Base-by-base conservation (phyloP, 192 early-diverging fungal genomes). In the Anaeromyces robustus region DNA sequence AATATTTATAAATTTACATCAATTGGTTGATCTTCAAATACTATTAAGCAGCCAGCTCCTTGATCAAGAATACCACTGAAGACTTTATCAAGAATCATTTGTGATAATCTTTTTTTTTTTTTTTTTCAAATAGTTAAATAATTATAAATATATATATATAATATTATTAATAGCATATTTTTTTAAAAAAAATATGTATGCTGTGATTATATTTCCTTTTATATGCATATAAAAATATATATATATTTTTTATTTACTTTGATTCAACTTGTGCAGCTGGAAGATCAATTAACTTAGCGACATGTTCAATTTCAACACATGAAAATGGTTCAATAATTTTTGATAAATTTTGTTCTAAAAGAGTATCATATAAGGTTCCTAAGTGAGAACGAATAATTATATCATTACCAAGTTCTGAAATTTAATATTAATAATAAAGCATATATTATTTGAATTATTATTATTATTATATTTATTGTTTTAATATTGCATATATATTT, bases 1-100 rank as follows among this genome's bases (percentile, higher is more conserved):
- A 5, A 29, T 37, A 30, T 5, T 37, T 7, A 2, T 17, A 31
- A 28, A 89, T 90, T 87, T 84, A 94, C 93, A 86, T 98, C 96
- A 80, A 89, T 88, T 82, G 89, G 89, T 37, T 90, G 88, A 77
- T 96, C 95, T 32, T 98, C 96, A 89, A 97, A 98, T 5, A 99
- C 92, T 79, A 96, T 92, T 84, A 99, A 84, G 81, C 94, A 96
- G 30, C 97, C 97, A 29, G 94, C 95, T 39, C 96, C 97, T 88
- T 99, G 98, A 84, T 99, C 98, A 78, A 99, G 87, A 81, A 99
- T 96, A 41, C 97, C 98, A 81, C 90, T 86, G 84, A 99, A 94
- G 1, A 94, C 94, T 86, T 97, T 94, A 87, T 99, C 98, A 83
- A 99, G 89, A 82, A 99, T 99, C 98, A 99, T 98, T 84, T 98